phyloP scores from a whole-genome alignment of 208 protist genomes.

The Novymonas esmeraldas region DNA sequence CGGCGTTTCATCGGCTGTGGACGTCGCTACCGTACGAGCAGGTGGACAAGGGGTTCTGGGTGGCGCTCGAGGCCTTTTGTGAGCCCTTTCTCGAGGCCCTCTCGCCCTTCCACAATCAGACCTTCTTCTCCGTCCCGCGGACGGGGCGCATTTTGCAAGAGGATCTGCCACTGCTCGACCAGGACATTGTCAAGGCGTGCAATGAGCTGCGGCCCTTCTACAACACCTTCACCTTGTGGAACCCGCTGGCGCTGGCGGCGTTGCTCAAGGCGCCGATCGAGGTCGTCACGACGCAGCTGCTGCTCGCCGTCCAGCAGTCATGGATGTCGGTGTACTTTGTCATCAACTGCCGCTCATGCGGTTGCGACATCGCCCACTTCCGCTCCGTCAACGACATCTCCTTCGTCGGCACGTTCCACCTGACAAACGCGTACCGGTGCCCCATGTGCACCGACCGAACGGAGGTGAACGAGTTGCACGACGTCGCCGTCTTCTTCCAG shows the following conservation, averaged over 20 bases:
- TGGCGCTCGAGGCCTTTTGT: conserved; percentile 55
- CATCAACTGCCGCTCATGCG: conserved; percentile 76
- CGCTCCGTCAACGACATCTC: conserved; percentile 59
- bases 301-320: conserved; percentile 65
- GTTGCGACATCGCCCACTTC: conserved; percentile 69
- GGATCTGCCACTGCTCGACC: conserved; percentile 37
- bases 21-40: conserved; percentile 48
- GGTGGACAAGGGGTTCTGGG: conserved; percentile 70
- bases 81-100: conserved; percentile 44
- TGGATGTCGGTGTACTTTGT: conserved; percentile 72
- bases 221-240: conserved; percentile 74
- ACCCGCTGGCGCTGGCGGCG: conserved; percentile 61
- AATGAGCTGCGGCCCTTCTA: conserved; percentile 63
- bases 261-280: conserved; percentile 55
- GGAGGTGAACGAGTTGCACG: conserved; percentile 48
- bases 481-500: conserved; percentile 78
- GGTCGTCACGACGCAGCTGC: conserved; percentile 77
- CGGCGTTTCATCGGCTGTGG: conserved; percentile 51
- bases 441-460: conserved; percentile 80
- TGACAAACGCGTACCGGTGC: conserved; percentile 67
- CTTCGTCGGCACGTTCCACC: conserved; percentile 68
- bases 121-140: conserved; percentile 53
- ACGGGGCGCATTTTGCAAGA: conserved; percentile 42
- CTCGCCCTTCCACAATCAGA: conserved; percentile 47
- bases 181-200: conserved; percentile 32